Evolutionary conservation across 1,284 basidiomycete genomes (phyloP), one percentile per base, ranked within the genome.

Genomic region (Ceratobasidium sp.): DNA sequence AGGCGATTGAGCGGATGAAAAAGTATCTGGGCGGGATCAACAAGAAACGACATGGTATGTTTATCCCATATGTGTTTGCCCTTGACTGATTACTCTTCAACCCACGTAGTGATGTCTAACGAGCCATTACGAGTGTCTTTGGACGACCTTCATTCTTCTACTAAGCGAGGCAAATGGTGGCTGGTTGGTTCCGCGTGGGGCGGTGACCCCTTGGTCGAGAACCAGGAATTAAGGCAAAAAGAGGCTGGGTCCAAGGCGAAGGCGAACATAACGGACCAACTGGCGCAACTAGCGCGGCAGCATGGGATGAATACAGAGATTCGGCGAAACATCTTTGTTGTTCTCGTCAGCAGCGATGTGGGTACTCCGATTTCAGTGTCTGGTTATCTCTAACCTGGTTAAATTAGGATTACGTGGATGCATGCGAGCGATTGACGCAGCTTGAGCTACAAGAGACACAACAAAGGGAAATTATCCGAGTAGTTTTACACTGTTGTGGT

Each of bases 281-380:
- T 99, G 46, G 82, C 94, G 46, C 93, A 92, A 80, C 88, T 99
- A 15, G 97, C 97, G 0, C 89, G 92, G 80, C 93, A 93, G 83
- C 98, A 99, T 84, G 98, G 98, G 28, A 99, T 99, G 97, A 99
- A 99, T 84, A 99, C 97, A 0, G 97, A 98, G 81, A 93, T 98
- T 44, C 90, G 97, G 49, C 89, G 96, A 77, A 93, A 92, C 78
- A 93, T 99, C 68, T 99, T 99, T 83, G 91, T 97, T 42, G 93
- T 97, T 18, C 87, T 99, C 46, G 96, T 99, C 93, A 97, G 95
- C 82, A 94, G 94, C 82, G 95, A 97, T 84, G 96, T 97, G 83
- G 82, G 91, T 86, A 40, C 26, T 20, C 28, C 23, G 3, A 61
- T 56, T 26, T 68, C 46, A 46, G 53, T 6, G n/a, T 13, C 55